Evolutionary conservation across 1,284 basidiomycete genomes (phyloP).

Genomic region (Hortiboletus rubellus): DNA sequence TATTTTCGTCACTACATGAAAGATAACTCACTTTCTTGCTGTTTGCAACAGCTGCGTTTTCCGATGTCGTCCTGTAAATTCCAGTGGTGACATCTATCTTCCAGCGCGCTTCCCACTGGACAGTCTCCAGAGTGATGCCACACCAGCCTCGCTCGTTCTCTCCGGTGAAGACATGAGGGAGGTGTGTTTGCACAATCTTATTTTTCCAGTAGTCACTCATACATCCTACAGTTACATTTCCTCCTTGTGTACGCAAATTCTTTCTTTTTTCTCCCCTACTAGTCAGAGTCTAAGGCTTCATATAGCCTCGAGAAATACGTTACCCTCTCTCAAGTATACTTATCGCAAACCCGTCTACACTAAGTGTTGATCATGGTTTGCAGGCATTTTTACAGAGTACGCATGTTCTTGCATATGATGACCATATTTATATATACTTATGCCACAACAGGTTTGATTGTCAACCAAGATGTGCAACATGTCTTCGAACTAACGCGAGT

Average conservation of each 20-base stretch:
- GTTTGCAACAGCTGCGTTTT: too few relatives aligned
- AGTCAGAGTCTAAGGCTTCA: not conserved
- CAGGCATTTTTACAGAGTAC: slow-evolving; percentile 56
- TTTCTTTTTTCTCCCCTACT: not conserved
- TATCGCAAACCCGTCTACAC: not conserved
- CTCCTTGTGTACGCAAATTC: slow-evolving; percentile 53
- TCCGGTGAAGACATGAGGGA: slow-evolving; percentile 19
- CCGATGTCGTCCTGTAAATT: slow-evolving; percentile 43
- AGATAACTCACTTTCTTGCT: too few relatives aligned
- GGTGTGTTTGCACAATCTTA: not conserved
- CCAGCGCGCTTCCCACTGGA: slow-evolving; percentile 45
- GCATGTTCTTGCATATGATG: slow-evolving; percentile 13
- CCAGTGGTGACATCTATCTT: slow-evolving; percentile 45
- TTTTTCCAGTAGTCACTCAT: slow-evolving; percentile 11
- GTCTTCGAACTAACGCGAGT: slow-evolving; percentile 58
- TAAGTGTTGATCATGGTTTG: not conserved
- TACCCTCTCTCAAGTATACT: slow-evolving; percentile 52
- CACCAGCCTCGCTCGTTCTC: slow-evolving; percentile 11
- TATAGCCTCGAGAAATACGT: slow-evolving; percentile 65
- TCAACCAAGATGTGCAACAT: slow-evolving; percentile 47
- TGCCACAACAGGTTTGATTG: slow-evolving; percentile 42
- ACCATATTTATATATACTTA: slow-evolving; percentile 5
- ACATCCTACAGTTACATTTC: slow-evolving; percentile 46
- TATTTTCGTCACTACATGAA: too few relatives aligned
- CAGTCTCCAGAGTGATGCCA: not conserved